These are phyloP conservation scores for Glebionis coronaria DNA, from an alignment of 129 eudicot genomes.

Conservation along the genomic window DNA sequence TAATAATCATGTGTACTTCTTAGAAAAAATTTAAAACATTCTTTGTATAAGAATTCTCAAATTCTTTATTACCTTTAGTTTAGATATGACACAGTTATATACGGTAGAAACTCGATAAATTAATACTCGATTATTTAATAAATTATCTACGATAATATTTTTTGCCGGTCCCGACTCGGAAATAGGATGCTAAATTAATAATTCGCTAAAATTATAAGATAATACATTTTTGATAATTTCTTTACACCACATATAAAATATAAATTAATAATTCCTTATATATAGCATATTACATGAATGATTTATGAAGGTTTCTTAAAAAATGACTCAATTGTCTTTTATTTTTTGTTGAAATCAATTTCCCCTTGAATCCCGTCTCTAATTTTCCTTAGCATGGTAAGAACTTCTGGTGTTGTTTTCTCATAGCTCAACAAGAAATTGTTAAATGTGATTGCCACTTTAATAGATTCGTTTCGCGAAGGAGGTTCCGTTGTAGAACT, in stretches of 20 bases:
- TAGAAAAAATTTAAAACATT: too few relatives aligned
- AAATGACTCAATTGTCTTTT: conserved; percentile 1
- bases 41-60: too few relatives aligned
- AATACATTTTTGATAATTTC: conserved; percentile 35
- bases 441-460: conserved; percentile 24
- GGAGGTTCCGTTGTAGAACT: too few relatives aligned
- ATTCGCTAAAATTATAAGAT: conserved; percentile 41
- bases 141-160: conserved; percentile 35
- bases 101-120: conserved; percentile 28
- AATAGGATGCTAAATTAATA: conserved; percentile 34
- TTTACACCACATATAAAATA: conserved; percentile 32
- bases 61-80: too few relatives aligned
- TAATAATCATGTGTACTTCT: too few relatives aligned
- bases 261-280: conserved; percentile 28
- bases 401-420: conserved; percentile 34
- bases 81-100: too few relatives aligned
- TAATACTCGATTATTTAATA: conserved; percentile 39
- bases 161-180: conserved; percentile 36
- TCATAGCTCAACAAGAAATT: conserved; percentile 38
- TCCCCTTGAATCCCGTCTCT: conserved; percentile 38
- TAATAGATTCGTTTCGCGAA: too few relatives aligned
- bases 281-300: conserved; percentile 28
- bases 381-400: conserved; percentile 33
- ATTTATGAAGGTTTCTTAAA: conserved; percentile 28
- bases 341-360: conserved; percentile 30